Base-by-base conservation (phyloP, 1,284 basidiomycete species). In the Bothia castanella region DNA sequence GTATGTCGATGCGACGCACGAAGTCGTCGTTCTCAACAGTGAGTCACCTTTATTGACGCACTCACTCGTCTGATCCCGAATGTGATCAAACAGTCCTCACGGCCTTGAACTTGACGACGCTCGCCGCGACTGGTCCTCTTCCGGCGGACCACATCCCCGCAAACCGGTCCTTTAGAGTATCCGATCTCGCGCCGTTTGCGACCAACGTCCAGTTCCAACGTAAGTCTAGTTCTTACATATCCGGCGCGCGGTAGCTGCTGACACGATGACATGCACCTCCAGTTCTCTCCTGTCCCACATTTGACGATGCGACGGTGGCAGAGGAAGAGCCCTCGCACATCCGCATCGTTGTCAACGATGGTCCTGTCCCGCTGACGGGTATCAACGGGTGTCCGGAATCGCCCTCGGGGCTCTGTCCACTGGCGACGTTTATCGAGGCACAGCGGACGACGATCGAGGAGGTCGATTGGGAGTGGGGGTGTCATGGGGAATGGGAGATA, bases 1-100 rank as follows among this genome's bases (percentile, higher is more conserved):
- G 34, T 95, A 93, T 58, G 91, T 90, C 5, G 90, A 92, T 64
- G 88, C 89, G 0, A 91, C 89, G 0, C 88, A 91, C 53, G 89
- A 92, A 61, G 88, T 91, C 29, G 87, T 92, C 42, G 82, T 93
- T 2, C 69, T 90, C 19, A 87, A 92, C 59, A 78, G 87, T 87
- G 53, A n/a, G 75, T 66, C 39, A 21, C 37, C 5, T 40, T 19
- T 5, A 7, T 3, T n/a, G 1, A 14, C 7, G 5, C 11, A 5
- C 17, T 20, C 14, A 8, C 3, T 5, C 9, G 13, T 1, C n/a
- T 48, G 11, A 48, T 20, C 36, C 30, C 16, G 14, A 46, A 17
- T 3, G 4, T 3, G 32, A 32, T 19, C 14, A 3, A 37, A 20
- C 41, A 80, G 79, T 81, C 16, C 62, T 79, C 6, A 75, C 76